Percentiles rank a stretch among this genome's conserved stretches.
Conservation (phyloP, 768 basidiomycete genomes). For the Lyophyllum shimeji region DNA sequence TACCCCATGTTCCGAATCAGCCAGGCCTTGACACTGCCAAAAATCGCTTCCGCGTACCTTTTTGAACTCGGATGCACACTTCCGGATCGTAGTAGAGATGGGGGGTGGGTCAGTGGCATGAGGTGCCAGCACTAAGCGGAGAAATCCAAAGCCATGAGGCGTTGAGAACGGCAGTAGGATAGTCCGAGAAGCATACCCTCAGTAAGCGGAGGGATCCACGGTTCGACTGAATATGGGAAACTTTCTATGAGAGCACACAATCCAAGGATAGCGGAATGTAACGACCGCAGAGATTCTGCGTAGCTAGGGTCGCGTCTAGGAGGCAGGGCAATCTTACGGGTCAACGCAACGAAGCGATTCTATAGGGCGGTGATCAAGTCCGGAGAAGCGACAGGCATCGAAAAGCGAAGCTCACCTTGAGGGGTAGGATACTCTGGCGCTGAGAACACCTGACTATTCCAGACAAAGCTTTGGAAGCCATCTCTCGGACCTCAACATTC, state of each 20-base stretch:
- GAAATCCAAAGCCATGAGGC: slow-evolving; percentile 13
- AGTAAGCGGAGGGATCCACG: slow-evolving; percentile 84
- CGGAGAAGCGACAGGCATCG: slow-evolving; percentile 6
- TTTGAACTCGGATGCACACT: slow-evolving; percentile 83
- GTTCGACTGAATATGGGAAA: slow-evolving; percentile 91
- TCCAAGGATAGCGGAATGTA: slow-evolving; percentile 90
- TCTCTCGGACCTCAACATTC: slow-evolving; percentile 91
- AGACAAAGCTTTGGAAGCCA: slow-evolving; percentile 83
- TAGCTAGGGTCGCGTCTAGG: slow-evolving; percentile 68
- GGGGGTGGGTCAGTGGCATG: slow-evolving; percentile 87
- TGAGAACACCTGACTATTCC: slow-evolving; percentile 91
- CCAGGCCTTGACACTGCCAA: slow-evolving; percentile 7
- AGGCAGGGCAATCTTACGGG: slow-evolving; percentile 64
- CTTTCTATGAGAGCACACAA: slow-evolving; percentile 89
- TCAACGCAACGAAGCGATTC: slow-evolving; percentile 78
- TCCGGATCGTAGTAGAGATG: slow-evolving; percentile 86
- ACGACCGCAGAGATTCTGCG: slow-evolving; percentile 64
- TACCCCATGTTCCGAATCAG: slow-evolving; percentile 13
- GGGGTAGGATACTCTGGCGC: slow-evolving; percentile 76
- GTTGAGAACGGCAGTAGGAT: not conserved
- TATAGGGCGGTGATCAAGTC: slow-evolving; percentile 27
- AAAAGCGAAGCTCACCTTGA: slow-evolving; percentile 58
- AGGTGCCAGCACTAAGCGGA: slow-evolving; percentile 59
- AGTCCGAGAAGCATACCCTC: slow-evolving; percentile 49
- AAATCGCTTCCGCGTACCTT: slow-evolving; percentile 48